These are phyloP conservation scores for Aspergillus sp. DNA, from an alignment of 2,329 filamentous ascomycete species.

Conservation along the genomic window DNA sequence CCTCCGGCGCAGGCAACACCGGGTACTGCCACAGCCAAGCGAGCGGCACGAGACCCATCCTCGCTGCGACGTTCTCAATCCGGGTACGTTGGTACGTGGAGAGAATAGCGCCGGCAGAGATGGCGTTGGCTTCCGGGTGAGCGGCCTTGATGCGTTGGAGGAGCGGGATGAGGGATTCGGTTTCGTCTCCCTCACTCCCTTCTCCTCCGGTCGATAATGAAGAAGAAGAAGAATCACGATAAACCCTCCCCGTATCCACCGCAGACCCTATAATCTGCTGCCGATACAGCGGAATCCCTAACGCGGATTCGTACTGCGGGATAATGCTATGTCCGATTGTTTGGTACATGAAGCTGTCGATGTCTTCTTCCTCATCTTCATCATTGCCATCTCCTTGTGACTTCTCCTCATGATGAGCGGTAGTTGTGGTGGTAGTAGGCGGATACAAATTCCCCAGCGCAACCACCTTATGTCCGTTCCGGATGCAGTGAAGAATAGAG, in stretches of 20 bases:
- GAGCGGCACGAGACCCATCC: slow-evolving; percentile 79
- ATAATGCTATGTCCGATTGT: slow-evolving; percentile 89
- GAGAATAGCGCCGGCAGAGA: slow-evolving; percentile 88
- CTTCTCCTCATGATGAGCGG: slow-evolving; percentile 3
- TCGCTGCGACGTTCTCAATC: slow-evolving; percentile 86
- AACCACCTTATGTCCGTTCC: slow-evolving; percentile 80
- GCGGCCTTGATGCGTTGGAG: slow-evolving; percentile 65
- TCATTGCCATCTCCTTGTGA: neutral
- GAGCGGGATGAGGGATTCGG: slow-evolving; percentile 79
- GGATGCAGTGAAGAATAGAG: slow-evolving; percentile 84
- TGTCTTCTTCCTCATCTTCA: slow-evolving; percentile 55
- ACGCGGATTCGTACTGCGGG: slow-evolving; percentile 77
- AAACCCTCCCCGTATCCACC: slow-evolving; percentile 71
- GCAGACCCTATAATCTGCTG: slow-evolving; percentile 72
- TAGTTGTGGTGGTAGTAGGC: slow-evolving; percentile 22
- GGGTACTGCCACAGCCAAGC: slow-evolving; percentile 94
- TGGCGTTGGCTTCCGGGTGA: slow-evolving; percentile 80
- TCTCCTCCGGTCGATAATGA: no score
- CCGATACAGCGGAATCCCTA: slow-evolving; percentile 81
- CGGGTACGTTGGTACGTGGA: slow-evolving; percentile 95
- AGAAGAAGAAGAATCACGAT: slow-evolving; percentile 43
- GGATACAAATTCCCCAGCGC: slow-evolving; percentile 89
- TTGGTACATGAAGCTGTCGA: slow-evolving; percentile 99
- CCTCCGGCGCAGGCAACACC: slow-evolving; percentile 58
- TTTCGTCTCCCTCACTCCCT: slow-evolving; percentile 66